Evolutionary conservation across 225 moss, liverwort and hornwort genomes (phyloP).

Genomic region (Sphagnum contortum): DNA sequence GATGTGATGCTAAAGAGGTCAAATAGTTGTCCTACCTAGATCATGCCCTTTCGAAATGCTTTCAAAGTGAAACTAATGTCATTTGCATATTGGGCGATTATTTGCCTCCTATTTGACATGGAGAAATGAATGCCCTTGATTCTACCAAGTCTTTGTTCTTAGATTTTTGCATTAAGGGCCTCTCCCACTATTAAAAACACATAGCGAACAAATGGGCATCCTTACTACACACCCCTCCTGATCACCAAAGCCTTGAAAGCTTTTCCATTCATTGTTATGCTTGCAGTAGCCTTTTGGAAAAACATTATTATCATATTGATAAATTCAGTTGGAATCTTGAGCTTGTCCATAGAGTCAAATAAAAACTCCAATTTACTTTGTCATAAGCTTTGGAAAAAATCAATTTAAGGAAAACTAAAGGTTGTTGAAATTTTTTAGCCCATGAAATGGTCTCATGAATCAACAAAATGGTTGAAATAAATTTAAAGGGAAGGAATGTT

Average conservation of each 20-base stretch:
- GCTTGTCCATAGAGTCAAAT: neutral
- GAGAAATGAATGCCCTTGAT: neutral
- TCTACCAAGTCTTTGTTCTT: neutral
- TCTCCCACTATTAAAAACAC: neutral
- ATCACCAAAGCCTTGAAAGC: neutral
- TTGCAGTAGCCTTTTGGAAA: neutral
- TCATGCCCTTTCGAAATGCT: neutral
- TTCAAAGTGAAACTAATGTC: neutral
- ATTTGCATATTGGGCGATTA: neutral
- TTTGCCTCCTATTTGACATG: neutral
- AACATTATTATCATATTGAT: neutral
- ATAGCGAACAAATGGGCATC: neutral
- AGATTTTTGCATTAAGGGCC: neutral
- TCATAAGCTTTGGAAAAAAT: neutral
- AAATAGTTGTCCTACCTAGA: neutral
- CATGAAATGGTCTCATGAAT: neutral
- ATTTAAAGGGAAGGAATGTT: neutral
- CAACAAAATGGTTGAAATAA: neutral
- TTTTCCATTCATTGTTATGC: neutral
- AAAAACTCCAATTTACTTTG: neutral
- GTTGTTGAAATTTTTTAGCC: neutral
- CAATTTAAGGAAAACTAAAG: neutral
- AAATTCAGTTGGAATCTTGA: neutral
- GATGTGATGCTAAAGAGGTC: neutral
- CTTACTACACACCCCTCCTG: neutral